Percentiles rank a stretch among this genome's conserved stretches.
These are phyloP conservation scores for Sporisorium reilianum DNA, from an alignment of 1,284 basidiomycete genomes.

Conservation along the genomic window DNA sequence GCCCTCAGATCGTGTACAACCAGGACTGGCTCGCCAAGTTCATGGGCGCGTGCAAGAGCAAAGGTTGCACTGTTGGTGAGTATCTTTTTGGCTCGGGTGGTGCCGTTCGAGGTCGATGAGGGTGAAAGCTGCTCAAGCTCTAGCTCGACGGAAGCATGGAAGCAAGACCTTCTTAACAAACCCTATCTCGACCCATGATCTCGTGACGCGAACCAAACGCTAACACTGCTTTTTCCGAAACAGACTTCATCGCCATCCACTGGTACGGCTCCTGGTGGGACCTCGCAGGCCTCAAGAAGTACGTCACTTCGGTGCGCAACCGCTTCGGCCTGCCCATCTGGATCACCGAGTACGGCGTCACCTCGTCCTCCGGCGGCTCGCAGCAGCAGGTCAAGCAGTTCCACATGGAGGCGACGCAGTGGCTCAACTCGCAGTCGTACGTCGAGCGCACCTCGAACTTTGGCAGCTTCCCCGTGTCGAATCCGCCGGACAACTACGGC, in stretches of 20 bases:
- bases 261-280: slow-evolving; percentile 64
- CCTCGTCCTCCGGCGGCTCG: slow-evolving; percentile 44
- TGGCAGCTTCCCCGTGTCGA: slow-evolving; percentile 51
- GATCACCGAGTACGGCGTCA: slow-evolving; percentile 67
- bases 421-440: slow-evolving; percentile 50
- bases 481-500: slow-evolving; percentile 59
- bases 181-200: background rate
- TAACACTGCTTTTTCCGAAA: slow-evolving; percentile 3
- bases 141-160: background rate
- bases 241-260: slow-evolving; percentile 66
- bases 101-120: slow-evolving; percentile 7
- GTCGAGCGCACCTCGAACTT: slow-evolving; percentile 63
- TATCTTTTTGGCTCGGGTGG: slow-evolving; percentile 24
- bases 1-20: slow-evolving; percentile 65
- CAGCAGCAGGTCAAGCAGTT: slow-evolving; percentile 57
- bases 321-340: slow-evolving; percentile 58
- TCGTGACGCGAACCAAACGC: slow-evolving; percentile 22
- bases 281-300: slow-evolving; percentile 48
- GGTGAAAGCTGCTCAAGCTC: background rate
- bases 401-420: slow-evolving; percentile 54
- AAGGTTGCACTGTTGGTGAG: slow-evolving; percentile 57
- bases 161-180: background rate
- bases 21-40: slow-evolving; percentile 58
- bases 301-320: slow-evolving; percentile 50
- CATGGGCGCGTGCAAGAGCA: slow-evolving; percentile 50